These are phyloP conservation scores for Colletotrichum sp. DNA, from an alignment of 2,329 filamentous ascomycete species.

Conservation along the genomic window DNA sequence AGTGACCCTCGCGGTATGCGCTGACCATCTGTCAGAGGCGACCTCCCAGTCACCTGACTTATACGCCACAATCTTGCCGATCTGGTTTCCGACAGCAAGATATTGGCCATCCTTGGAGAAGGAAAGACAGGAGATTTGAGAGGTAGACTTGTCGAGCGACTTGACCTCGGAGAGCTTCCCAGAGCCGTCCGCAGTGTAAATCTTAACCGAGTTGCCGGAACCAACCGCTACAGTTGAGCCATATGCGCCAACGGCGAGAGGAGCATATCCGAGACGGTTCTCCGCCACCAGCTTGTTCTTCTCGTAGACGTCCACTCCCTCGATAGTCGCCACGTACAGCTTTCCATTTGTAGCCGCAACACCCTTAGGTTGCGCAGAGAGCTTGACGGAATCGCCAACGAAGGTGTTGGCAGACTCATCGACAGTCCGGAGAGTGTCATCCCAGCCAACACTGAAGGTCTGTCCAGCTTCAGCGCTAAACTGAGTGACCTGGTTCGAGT, in stretches of 20 bases:
- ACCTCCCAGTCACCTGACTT: slow-evolving; percentile 68
- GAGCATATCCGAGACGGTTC: slow-evolving; percentile 65
- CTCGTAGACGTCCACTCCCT: slow-evolving; percentile 58
- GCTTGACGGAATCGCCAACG: slow-evolving; percentile 68
- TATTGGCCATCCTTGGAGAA: slow-evolving; percentile 81
- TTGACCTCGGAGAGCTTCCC: slow-evolving; percentile 59
- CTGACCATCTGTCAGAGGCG: slow-evolving; percentile 76
- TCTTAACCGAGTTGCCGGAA: slow-evolving; percentile 72
- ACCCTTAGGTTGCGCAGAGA: slow-evolving; percentile 82
- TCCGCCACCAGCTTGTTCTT: slow-evolving; percentile 66
- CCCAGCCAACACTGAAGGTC: slow-evolving; percentile 91
- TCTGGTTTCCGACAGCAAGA: slow-evolving; percentile 81
- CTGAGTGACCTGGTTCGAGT: slow-evolving; percentile 85
- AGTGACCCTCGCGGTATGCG: slow-evolving; percentile 63
- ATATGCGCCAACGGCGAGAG: slow-evolving; percentile 74
- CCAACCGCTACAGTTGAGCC: slow-evolving; percentile 77
- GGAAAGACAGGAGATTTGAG: slow-evolving; percentile 77
- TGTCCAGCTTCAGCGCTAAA: slow-evolving; percentile 68
- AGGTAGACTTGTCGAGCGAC: slow-evolving; percentile 71
- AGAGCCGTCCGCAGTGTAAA: slow-evolving; percentile 70
- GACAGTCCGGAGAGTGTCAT: slow-evolving; percentile 84
- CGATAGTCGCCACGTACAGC: slow-evolving; percentile 63
- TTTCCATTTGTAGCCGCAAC: slow-evolving; percentile 59
- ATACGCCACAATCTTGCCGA: slow-evolving; percentile 89
- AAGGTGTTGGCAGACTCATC: slow-evolving; percentile 80